phyloP scores from a whole-genome alignment of 108 stramenopile genomes.

The Pseudonitzschia delicatissima region DNA sequence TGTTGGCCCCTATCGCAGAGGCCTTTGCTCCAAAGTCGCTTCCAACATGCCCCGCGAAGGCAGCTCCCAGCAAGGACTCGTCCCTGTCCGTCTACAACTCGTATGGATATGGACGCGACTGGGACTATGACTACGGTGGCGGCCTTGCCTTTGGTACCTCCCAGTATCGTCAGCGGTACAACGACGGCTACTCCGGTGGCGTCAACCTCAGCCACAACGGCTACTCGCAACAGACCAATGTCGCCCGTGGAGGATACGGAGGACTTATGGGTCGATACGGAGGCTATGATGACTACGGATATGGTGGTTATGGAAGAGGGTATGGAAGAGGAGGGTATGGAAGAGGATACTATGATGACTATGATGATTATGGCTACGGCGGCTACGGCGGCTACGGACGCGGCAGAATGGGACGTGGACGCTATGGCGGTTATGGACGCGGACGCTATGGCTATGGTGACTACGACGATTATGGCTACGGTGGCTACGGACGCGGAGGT shows the following conservation, averaged over 20 bases:
- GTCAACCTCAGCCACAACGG: conserved; percentile 15
- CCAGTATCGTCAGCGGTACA: conserved; percentile 13
- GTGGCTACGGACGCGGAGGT: background rate
- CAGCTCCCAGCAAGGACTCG: background rate
- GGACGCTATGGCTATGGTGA: background rate
- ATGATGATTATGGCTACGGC: background rate
- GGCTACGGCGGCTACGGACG: background rate
- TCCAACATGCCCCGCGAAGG: background rate
- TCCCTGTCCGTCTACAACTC: background rate
- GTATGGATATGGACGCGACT: conserved; percentile 15
- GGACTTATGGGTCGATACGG: background rate
- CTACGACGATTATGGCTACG: background rate
- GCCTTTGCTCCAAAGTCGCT: background rate
- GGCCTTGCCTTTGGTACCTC: background rate
- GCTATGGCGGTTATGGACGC: background rate
- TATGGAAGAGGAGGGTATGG: background rate
- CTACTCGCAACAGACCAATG: conserved; percentile 7
- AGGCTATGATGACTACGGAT: conserved; percentile 1
- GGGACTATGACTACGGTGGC: conserved; percentile 18
- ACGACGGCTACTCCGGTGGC: conserved; percentile 16
- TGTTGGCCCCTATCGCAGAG: background rate
- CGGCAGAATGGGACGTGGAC: background rate
- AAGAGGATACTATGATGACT: background rate
- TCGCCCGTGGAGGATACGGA: conserved; percentile 6
- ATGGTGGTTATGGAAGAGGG: conserved; percentile 3